Conservation (phyloP, 1,139 yeast species). For the Hemisphaericaspora xylanilytica region DNA sequence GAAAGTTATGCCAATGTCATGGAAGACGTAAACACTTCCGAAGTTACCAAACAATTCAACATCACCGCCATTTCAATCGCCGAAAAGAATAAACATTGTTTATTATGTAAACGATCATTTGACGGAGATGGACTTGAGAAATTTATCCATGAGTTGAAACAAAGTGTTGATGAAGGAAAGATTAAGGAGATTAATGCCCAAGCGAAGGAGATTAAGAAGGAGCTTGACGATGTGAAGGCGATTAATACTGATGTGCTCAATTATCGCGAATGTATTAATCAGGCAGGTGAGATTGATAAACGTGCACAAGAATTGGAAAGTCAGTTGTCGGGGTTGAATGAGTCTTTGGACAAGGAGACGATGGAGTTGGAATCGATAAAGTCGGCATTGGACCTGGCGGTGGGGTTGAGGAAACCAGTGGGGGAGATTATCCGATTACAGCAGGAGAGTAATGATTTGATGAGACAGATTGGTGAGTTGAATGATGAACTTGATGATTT, state of each 20-base stretch:
- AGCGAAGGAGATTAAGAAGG: conserved; percentile 31
- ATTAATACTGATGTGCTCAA: conserved; percentile 29
- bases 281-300: conserved; percentile 9
- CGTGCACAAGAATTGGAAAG: conserved; percentile 11
- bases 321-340: conserved; percentile 15
- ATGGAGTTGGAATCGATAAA: conserved; percentile 7
- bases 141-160: conserved; percentile 34
- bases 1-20: conserved; percentile 56
- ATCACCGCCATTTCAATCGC: conserved; percentile 63
- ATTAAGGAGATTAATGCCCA: conserved; percentile 36
- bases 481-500: conserved; percentile 39
- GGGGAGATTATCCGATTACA: conserved; percentile 35
- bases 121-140: conserved; percentile 35
- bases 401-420: conserved; percentile 25
- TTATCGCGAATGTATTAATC: conserved; percentile 21
- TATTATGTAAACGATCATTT: conserved; percentile 64
- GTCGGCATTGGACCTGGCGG: conserved; percentile 8
- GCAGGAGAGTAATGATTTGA: conserved; percentile 33
- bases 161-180: conserved; percentile 36
- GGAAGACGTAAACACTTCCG: conserved; percentile 61
- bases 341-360: conserved; percentile 15
- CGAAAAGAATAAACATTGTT: conserved; percentile 52
- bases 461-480: conserved; percentile 33
- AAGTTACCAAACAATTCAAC: conserved; percentile 65
- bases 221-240: conserved; percentile 25